Percentiles rank a stretch among this genome's conserved stretches.
phyloP scores from a whole-genome alignment of 2,329 filamentous ascomycete genomes.

The Xylariomycetidae sp. region DNA sequence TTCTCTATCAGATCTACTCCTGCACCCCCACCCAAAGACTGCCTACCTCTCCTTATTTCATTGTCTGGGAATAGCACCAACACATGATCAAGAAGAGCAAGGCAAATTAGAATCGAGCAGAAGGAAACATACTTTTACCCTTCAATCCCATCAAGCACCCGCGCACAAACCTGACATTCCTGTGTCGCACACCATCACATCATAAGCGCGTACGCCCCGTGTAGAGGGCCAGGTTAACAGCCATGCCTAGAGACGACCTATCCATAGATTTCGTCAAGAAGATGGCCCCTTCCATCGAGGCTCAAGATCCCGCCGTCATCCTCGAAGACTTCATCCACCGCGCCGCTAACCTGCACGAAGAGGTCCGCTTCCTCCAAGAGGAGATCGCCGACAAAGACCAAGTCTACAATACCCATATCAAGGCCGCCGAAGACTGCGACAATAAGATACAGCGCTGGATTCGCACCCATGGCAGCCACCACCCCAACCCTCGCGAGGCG shows the following conservation, averaged over 20 bases:
- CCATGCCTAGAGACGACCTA: slow-evolving; percentile 69
- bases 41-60: neutral
- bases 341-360: slow-evolving; percentile 75
- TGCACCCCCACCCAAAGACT: slow-evolving; percentile 1
- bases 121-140: neutral
- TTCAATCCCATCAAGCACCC: no score
- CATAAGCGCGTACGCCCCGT: slow-evolving; percentile 39
- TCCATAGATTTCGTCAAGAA: slow-evolving; percentile 65
- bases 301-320: slow-evolving; percentile 62
- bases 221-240: slow-evolving; percentile 47
- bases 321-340: slow-evolving; percentile 74
- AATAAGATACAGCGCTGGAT: slow-evolving; percentile 76
- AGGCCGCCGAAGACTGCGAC: slow-evolving; percentile 68
- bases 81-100: no score
- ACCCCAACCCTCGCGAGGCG: slow-evolving; percentile 72
- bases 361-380: slow-evolving; percentile 78
- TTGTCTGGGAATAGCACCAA: no score
- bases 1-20: slow-evolving; percentile 10
- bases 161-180: no score
- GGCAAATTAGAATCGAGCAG: neutral
- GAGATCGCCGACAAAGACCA: slow-evolving; percentile 79
- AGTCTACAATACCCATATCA: slow-evolving; percentile 63
- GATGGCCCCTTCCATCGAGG: slow-evolving; percentile 56
- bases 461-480: slow-evolving; percentile 68
- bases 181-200: slow-evolving; percentile 19